Base-by-base conservation (phyloP, 2,329 filamentous ascomycete genomes). In the Parafenestella ontariensis region DNA sequence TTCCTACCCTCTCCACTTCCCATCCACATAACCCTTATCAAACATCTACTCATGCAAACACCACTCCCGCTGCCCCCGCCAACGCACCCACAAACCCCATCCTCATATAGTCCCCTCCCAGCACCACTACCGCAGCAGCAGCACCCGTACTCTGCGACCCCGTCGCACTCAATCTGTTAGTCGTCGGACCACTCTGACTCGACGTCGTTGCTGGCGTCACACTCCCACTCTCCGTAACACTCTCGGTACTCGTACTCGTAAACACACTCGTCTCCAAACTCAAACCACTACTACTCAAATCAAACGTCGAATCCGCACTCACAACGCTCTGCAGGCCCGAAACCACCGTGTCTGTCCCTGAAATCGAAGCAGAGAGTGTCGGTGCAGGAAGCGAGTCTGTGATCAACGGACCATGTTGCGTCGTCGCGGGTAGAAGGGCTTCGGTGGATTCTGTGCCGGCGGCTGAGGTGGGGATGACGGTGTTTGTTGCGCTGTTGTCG, bases 41-140 rank as follows among this genome's bases (percentile, higher is more conserved):
- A n/a, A n/a, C n/a, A n/a, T n/a, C n/a, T n/a, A n/a, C n/a, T 43
- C n/a, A 43, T 10, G 31, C 26, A 28, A 28, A 43, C 41, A 43
- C 18, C 24, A 61, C 54, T 0, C 62, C 64, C 11, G 57, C 64
- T n/a, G 61, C 62, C 13, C 64, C 62, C 8, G 54, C 61, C 42
- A 64, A 42, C 5, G 46, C 62, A 1, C 64, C 64, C 8, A 39
- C 59, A 21, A 62, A 26, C 3, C 59, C 58, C 62, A 65, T 60
- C 47, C 53, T 60, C 47, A 34, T 10, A 52, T 48, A 50, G n/a
- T n/a, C n/a, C n/a, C n/a, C n/a, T n/a, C n/a, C n/a, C n/a, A n/a
- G n/a, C n/a, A n/a, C n/a, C n/a, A n/a, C n/a, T 49, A n/a, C 44
- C 3, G 41, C 44, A 28, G 52, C 50, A 10, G 42, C 46, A 29